These are phyloP conservation scores for Daldinia loculata DNA, from an alignment of 495 filamentous ascomycete genomes.

Conservation along the genomic window DNA sequence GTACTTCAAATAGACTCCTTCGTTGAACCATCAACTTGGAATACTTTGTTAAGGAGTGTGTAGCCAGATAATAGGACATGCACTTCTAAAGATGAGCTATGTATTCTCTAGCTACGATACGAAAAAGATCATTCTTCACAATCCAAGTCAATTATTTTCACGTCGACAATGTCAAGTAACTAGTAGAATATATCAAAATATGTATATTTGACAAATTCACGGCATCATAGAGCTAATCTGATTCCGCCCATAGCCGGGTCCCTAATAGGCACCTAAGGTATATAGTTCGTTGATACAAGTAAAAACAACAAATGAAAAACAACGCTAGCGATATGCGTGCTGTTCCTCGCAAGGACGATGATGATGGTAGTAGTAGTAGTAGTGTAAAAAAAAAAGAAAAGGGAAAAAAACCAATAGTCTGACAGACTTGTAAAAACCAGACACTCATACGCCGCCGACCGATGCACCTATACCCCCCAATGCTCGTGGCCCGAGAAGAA, in stretches of 20 bases:
- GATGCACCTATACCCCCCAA: constrained; percentile 17
- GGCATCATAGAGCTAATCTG: constrained; percentile 17
- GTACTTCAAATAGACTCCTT: not conserved
- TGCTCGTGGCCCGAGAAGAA: constrained; percentile 9
- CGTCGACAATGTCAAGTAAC: not conserved
- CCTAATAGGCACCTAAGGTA: not conserved
- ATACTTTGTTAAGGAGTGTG: not conserved
- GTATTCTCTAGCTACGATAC: not conserved
- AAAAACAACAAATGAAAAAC: constrained; percentile 4
- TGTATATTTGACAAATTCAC: constrained; percentile 12
- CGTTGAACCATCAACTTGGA: not conserved
- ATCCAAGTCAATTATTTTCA: not conserved
- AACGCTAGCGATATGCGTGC: not conserved
- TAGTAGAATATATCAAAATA: not conserved
- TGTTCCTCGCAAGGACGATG: constrained; percentile 18
- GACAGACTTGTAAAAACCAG: constrained; percentile 25
- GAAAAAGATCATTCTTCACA: not conserved
- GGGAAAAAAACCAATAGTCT: not conserved
- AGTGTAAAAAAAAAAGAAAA: not conserved
- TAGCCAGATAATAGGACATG: not conserved
- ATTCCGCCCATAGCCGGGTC: constrained; percentile 7
- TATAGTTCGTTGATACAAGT: constrained; percentile 13
- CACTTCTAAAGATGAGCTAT: not conserved
- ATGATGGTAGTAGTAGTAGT: not conserved
- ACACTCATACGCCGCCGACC: constrained; percentile 15